phyloP scores from a whole-genome alignment of 768 basidiomycete species.

The Panaeolus papilionaceus region DNA sequence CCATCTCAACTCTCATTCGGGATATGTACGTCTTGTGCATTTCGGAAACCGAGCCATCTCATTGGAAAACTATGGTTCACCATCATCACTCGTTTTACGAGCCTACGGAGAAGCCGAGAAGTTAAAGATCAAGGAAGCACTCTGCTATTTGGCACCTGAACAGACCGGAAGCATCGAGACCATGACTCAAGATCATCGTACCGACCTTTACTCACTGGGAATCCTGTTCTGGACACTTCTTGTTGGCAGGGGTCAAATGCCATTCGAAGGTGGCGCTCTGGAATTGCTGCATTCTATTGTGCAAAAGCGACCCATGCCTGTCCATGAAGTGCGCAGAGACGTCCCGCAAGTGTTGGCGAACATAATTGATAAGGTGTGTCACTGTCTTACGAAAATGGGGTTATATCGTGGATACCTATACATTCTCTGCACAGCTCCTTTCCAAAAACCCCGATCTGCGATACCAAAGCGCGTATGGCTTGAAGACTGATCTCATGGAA shows the following conservation, averaged over 20 bases:
- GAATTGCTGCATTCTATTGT: constrained; percentile 76
- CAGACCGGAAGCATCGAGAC: constrained; percentile 79
- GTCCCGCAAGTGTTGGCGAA: constrained; percentile 73
- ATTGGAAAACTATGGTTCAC: constrained; percentile 73
- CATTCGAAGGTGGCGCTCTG: constrained; percentile 63
- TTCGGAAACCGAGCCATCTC: constrained; percentile 79
- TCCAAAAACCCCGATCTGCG: constrained; percentile 70
- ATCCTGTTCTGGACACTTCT: constrained; percentile 78
- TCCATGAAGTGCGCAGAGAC: constrained; percentile 76
- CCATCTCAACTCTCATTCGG: constrained; percentile 73
- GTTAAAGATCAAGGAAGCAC: constrained; percentile 74
- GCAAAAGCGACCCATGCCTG: constrained; percentile 75
- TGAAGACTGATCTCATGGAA: constrained; percentile 70
- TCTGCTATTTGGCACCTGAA: constrained; percentile 79
- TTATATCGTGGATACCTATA: constrained; percentile 9
- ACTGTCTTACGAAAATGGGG: not conserved
- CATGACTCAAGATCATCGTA: constrained; percentile 73
- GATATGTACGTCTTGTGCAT: constrained; percentile 73
- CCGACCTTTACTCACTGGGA: constrained; percentile 77
- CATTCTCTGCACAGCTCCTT: constrained; percentile 51
- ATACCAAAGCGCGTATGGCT: constrained; percentile 75
- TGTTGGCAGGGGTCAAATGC: constrained; percentile 71
- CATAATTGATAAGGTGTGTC: constrained; percentile 69
- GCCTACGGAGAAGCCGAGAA: constrained; percentile 67
- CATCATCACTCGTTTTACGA: constrained; percentile 69